Percentiles rank a stretch among this genome's conserved stretches.
Evolutionary conservation across 345 rosid species (phyloP).

Genomic region (Carallia brachiata): DNA sequence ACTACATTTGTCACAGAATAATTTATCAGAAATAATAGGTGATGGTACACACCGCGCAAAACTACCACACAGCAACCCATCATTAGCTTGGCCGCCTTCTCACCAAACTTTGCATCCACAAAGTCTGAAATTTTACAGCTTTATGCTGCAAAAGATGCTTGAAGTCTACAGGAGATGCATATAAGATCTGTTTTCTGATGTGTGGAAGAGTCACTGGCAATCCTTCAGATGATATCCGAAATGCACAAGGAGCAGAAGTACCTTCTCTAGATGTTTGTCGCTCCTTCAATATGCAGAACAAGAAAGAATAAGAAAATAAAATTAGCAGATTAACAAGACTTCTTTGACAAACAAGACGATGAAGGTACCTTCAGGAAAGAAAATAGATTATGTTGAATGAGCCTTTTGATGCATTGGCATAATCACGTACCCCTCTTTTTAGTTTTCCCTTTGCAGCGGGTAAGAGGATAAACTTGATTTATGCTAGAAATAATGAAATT

Average conservation of each 20-base stretch:
- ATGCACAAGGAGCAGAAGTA: constrained; percentile 61
- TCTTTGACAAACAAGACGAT: background rate
- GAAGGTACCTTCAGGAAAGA: background rate
- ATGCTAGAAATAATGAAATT: background rate
- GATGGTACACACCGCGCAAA: constrained; percentile 48
- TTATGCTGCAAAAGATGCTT: constrained; percentile 79
- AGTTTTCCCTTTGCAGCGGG: too few species aligned
- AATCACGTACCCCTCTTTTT: too few species aligned
- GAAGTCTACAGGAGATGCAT: constrained; percentile 64
- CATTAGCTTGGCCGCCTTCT: constrained; percentile 66
- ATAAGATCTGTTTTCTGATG: constrained; percentile 75
- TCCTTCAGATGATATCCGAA: constrained; percentile 94
- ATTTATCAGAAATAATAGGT: background rate
- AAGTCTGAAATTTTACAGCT: constrained; percentile 70
- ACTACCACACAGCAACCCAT: constrained; percentile 83
- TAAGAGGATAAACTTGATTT: too few species aligned
- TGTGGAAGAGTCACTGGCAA: constrained; percentile 83
- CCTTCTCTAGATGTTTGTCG: constrained; percentile 89
- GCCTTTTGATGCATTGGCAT: too few species aligned
- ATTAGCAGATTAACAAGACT: background rate
- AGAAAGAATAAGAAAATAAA: background rate
- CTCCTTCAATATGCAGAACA: constrained; percentile 40
- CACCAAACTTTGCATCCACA: constrained; percentile 59
- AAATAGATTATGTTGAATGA: too few species aligned
- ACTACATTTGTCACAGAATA: background rate